Evolutionary conservation across 2,329 filamentous ascomycete species (phyloP).

Genomic region (Pyrenochaeta sp.): DNA sequence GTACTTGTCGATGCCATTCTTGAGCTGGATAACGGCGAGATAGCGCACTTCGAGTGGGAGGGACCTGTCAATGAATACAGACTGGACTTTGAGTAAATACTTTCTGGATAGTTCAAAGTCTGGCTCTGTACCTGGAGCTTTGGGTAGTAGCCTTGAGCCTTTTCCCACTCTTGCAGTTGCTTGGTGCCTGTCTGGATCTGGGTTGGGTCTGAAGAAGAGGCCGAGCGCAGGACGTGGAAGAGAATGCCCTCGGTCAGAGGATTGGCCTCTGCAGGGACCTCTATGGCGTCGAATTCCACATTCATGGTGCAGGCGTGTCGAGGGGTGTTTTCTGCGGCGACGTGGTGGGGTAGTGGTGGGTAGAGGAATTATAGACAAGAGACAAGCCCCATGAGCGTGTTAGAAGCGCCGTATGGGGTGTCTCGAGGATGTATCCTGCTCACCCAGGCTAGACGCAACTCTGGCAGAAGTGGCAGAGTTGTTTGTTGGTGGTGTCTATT

Average conservation of each 20-base stretch:
- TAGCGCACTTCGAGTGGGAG: constrained; percentile 82
- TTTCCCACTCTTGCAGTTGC: constrained; percentile 61
- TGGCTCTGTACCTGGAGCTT: constrained; percentile 53
- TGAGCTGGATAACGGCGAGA: constrained; percentile 90
- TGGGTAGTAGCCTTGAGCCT: constrained; percentile 55
- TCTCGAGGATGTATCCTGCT: constrained; percentile 24
- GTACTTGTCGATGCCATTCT: constrained; percentile 94
- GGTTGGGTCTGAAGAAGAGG: constrained; percentile 55
- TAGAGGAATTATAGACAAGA: background rate
- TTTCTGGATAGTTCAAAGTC: no score
- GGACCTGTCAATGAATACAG: constrained; percentile 80
- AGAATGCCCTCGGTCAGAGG: constrained; percentile 58
- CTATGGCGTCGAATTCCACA: constrained; percentile 60
- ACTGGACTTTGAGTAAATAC: no score
- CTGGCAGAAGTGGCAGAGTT: constrained; percentile 16
- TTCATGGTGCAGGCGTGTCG: constrained; percentile 30
- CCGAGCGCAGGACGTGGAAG: constrained; percentile 57
- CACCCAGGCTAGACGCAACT: constrained; percentile 33
- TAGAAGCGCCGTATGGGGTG: no score
- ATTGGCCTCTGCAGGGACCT: constrained; percentile 81
- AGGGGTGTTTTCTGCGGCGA: background rate
- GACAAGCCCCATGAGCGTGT: no score
- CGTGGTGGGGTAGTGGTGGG: constrained; percentile 21
- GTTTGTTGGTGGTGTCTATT: constrained; percentile 17
- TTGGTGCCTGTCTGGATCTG: constrained; percentile 61